Conservation (phyloP, 1,139 yeast genomes). For the Tardiomyces digboiensis region DNA sequence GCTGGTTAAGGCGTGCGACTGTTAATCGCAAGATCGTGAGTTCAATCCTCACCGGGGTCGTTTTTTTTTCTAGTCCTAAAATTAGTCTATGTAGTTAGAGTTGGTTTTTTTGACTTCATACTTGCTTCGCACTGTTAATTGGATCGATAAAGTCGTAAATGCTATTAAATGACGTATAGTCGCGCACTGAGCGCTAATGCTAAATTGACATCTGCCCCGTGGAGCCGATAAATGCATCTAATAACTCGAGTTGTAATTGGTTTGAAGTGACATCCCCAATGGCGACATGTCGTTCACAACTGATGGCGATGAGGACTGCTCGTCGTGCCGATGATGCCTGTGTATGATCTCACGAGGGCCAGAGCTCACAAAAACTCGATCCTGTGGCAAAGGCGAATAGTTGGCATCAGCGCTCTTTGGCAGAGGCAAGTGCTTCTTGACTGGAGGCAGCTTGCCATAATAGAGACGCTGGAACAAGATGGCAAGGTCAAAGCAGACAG, state of each 20-base stretch:
- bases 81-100: too few species aligned
- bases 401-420: background rate
- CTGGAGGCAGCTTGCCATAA: constrained; percentile 17
- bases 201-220: too few species aligned
- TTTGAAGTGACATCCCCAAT: background rate
- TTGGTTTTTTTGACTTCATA: too few species aligned
- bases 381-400: background rate
- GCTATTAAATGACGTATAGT: too few species aligned
- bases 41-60: constrained; percentile 28
- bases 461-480: constrained; percentile 56
- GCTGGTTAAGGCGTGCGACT: constrained; percentile 1
- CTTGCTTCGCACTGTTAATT: too few species aligned
- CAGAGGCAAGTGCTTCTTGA: background rate
- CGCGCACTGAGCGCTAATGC: too few species aligned
- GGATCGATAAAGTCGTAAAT: too few species aligned
- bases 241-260: background rate
- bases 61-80: constrained; percentile 15
- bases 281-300: background rate
- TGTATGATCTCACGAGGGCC: background rate
- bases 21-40: constrained; percentile 1
- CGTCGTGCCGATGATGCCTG: background rate
- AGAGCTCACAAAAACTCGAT: background rate
- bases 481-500: constrained; percentile 63
- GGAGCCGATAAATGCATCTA: too few species aligned
- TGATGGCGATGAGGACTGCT: too few species aligned